Base-by-base conservation (phyloP, 2,329 filamentous ascomycete species). In the Plenodomus biglobosus region DNA sequence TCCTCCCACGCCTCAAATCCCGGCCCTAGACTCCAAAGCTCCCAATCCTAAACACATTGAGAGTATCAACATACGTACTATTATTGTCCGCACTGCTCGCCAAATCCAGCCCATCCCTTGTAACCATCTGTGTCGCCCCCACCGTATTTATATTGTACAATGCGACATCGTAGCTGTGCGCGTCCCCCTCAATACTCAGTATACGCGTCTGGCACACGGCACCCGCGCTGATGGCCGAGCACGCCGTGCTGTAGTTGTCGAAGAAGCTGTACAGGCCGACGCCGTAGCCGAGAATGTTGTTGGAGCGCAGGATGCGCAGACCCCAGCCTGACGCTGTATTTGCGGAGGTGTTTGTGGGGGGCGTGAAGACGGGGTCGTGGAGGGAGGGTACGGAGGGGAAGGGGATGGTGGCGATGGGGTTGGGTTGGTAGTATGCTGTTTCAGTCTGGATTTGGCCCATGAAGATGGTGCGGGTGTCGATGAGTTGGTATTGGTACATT, bases 381-480 rank as follows among this genome's bases (percentile, higher is more conserved):
- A 79, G 88, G 6, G 74, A 73, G 16, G 78, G 56, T 61, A 86
- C 83, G 54, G 77, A 73, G 0, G 75, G 76, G 71, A 87, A 90
- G 34, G 85, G 87, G 8, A 81, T 78, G 8, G 81, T 78, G 2
- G 89, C 82, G 58, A 87, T 81, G 3, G 91, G 90, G 75, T 92
- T 92, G 68, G 87, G 82, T 75, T 95, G 89, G 80, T 87, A 90
- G 78, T 84, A 83, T 15, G 91, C 88, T 4, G 91, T 96, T 75
- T 96, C 92, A 3, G 88, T 89, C 75, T 96, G 92, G 62, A 95
- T 90, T 42, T 89, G 76, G 10, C 83, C 85, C 80, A 95, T 86
- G 76, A 87, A 95, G 54, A 95, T 80, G 65, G 92, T 87, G 64
- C 84, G 79, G 1, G 91, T 89, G 53, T 86, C 85, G 66, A 81